Evolutionary conservation across 768 basidiomycete species (phyloP), one percentile per base, ranked within the genome.

Genomic region (Suillus spraguei): DNA sequence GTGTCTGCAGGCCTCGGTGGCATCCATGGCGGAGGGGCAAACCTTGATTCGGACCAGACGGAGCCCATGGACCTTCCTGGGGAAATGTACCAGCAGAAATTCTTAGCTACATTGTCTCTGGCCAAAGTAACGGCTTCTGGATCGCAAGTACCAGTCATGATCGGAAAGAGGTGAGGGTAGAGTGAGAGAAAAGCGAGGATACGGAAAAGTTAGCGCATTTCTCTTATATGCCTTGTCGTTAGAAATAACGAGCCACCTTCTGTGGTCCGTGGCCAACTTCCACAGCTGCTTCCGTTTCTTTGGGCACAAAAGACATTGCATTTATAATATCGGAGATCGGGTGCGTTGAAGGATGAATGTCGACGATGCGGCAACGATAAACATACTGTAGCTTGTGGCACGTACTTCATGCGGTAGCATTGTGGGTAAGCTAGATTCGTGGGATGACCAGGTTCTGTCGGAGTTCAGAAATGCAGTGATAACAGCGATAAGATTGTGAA

Each of bases 61-160:
- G 24, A 36, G 16, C 6, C 3, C 14, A 56, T 60, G 33, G 59
- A 20, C 39, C 42, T 62, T 35, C 61, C 61, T n/a, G 59, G 52
- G 11, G 44, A 46, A 17, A 62, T 58, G 35, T 13, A 32, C 61
- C 58, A 60, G 17, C 42, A 60, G 38, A 62, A 42, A 17, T 62
- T 62, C 33, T 35, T 62, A 11, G 38, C 35, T 3, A 16, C 32
- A n/a, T 14, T 1, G 33, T 62, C 61, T 60, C 59, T 58, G 14
- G 13, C 33, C 22, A 55, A 55, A 17, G 8, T 20, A 16, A 58
- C 10, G 32, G 33, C 16, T 16, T 39, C 16, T 24, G 8, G 0
- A 2, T 56, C 16, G 54, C 7, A 55, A 16, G 36, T 10, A 14
- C 11, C 16, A 20, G 24, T 39, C 54, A 56, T 56, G 22, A 24